Base-by-base conservation (phyloP, 345 rosid species). In the Citropsis articulata region DNA sequence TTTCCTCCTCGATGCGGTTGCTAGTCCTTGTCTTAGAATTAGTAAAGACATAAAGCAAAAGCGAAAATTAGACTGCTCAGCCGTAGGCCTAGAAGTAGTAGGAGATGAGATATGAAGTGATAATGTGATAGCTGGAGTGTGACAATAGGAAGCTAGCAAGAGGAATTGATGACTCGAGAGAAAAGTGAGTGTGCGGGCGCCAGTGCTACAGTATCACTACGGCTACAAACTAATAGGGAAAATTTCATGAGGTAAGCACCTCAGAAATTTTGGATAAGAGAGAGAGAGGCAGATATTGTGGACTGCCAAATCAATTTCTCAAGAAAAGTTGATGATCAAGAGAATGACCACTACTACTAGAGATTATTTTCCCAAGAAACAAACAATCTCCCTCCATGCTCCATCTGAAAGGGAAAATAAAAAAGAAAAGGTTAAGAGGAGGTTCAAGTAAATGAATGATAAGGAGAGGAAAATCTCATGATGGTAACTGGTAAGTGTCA, bases 381-480 rank as follows among this genome's bases (percentile, higher is more conserved):
- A 66, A 33, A 66, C 45, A 33, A 6, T 35, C 18, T 35, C 22
- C 42, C 14, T 6, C 24, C 27, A 9, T 3, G 25, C 14, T 19
- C 24, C 45, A 21, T 35, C 4, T 8, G 69, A 21, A 9, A 66
- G 5, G 45, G 33, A 22, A 36, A 24, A 53, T 5, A 3, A 35
- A 33, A 19, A 36, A n/a, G n/a, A n/a, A 31, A 2, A 64, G 7
- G 22, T 53, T 53, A 53, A 53, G 57, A 16, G 57, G 13, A 45
- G 16, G 4, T 21, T 36, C 38, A 64, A 65, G 24, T 33, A 18
- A 31, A 33, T 65, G 69, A 21, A 31, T 33, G 69, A 65, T 65
- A 65, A 19, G 69, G 69, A 65, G 42, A 65, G 42, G 69, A 33
- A 64, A 65, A 65, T 65, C 42, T 65, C 14, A 65, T 65, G 69